Conservation (phyloP, 768 basidiomycete genomes). For the Russula lepida region DNA sequence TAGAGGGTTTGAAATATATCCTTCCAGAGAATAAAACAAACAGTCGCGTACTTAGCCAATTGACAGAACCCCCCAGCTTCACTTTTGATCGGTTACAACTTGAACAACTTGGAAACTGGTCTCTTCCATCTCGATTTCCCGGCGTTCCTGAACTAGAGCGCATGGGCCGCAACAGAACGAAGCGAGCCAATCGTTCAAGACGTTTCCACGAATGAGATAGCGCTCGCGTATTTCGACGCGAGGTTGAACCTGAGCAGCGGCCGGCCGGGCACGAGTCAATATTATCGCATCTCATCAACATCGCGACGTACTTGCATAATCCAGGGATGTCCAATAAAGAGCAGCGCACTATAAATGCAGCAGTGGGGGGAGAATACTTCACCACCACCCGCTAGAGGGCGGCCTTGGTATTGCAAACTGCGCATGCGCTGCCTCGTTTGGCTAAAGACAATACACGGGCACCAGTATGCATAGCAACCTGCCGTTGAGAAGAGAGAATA, state of each 20-base stretch:
- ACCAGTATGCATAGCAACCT: slow-evolving; percentile 33
- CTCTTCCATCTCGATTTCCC: slow-evolving; percentile 43
- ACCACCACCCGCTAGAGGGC: slow-evolving; percentile 32
- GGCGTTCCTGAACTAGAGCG: slow-evolving; percentile 39
- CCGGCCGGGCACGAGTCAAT: no score
- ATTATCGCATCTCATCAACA: neutral
- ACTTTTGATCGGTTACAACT: no score
- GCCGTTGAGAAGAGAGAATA: neutral
- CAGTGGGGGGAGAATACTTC: slow-evolving; percentile 32
- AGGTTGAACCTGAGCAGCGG: slow-evolving; percentile 23
- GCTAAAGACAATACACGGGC: slow-evolving; percentile 36
- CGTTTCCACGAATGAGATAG: slow-evolving; percentile 39
- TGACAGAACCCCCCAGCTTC: no score
- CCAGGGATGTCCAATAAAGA: slow-evolving; percentile 25
- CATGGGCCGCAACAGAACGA: slow-evolving; percentile 40
- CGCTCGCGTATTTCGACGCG: slow-evolving; percentile 35
- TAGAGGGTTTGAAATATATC: no score
- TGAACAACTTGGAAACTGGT: slow-evolving; percentile 23
- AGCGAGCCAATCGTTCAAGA: slow-evolving; percentile 33
- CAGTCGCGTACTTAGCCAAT: no score
- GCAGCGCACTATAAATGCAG: slow-evolving; percentile 30
- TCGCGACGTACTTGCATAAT: slow-evolving; percentile 33
- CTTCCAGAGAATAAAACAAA: no score
- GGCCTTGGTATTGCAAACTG: slow-evolving; percentile 31
- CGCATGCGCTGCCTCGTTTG: slow-evolving; percentile 35